phyloP scores from a whole-genome alignment of 1,284 basidiomycete genomes.

The Ceraceosorus guamensis region DNA sequence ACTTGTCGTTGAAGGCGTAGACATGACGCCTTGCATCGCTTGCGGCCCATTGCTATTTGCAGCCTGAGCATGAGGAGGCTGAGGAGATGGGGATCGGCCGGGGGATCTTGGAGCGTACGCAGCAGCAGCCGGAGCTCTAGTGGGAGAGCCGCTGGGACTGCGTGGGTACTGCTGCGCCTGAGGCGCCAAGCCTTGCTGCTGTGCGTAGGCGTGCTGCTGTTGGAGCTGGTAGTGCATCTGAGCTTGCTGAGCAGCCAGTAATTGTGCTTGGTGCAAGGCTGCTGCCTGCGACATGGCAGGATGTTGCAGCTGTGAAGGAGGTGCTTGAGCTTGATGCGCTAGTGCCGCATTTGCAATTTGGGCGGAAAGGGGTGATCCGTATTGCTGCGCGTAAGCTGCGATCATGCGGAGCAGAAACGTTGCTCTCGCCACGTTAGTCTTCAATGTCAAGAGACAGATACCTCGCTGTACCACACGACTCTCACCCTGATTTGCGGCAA shows the following conservation, averaged over 20 bases:
- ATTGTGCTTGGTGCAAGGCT: conserved; percentile 39
- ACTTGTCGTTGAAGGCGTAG: background rate
- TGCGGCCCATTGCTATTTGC: background rate
- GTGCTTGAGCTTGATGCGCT: conserved; percentile 35
- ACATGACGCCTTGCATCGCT: conserved; percentile 10
- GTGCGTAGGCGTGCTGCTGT: conserved; percentile 12
- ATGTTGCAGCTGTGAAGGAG: conserved; percentile 40
- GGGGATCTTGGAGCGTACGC: background rate
- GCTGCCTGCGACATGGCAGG: conserved; percentile 38
- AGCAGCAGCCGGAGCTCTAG: conserved; percentile 13
- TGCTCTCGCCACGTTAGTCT: background rate
- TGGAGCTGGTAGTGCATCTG: conserved; percentile 17
- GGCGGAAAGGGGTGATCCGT: conserved; percentile 20
- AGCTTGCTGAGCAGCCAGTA: conserved; percentile 8
- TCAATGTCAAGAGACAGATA: background rate
- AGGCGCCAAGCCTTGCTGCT: conserved; percentile 13
- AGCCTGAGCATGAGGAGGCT: conserved; percentile 1
- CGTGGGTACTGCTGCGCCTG: conserved; percentile 1
- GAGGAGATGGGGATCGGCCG: background rate
- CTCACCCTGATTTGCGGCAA: conserved; percentile 40
- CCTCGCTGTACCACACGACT: background rate
- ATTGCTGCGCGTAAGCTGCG: conserved; percentile 34
- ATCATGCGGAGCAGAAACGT: background rate
- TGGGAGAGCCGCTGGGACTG: conserved; percentile 5
- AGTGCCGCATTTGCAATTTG: conserved; percentile 42